A percentile compares a stretch with the other conserved stretches of the same genome.
Evolutionary conservation across 2,329 filamentous ascomycete genomes (phyloP).

Genomic region (Exophiala spinifera): DNA sequence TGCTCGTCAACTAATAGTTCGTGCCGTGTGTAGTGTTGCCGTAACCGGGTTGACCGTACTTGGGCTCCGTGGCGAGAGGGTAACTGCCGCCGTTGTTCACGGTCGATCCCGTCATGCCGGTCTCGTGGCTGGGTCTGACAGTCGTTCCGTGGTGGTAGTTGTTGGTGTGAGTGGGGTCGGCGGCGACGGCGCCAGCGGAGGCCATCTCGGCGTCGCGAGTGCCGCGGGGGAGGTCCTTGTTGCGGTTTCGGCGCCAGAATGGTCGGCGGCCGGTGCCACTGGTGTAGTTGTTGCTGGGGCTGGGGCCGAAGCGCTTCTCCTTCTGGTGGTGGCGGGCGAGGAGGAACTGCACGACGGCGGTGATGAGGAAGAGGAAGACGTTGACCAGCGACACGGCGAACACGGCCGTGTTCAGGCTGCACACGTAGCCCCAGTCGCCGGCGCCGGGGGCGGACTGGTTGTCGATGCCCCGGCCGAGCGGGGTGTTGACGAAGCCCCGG

Average conservation of each 20-base stretch:
- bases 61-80: slow-evolving; percentile 31
- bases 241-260: slow-evolving; percentile 44
- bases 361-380: slow-evolving; percentile 77
- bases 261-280: slow-evolving; percentile 49
- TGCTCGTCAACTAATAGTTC: not conserved
- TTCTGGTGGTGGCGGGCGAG: slow-evolving; percentile 70
- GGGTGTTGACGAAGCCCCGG: slow-evolving; percentile 61
- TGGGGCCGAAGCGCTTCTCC: slow-evolving; percentile 68
- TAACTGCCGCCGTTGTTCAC: slow-evolving; percentile 33
- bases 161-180: slow-evolving; percentile 17
- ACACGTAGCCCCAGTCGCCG: slow-evolving; percentile 57
- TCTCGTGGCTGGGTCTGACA: slow-evolving; percentile 47
- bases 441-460: slow-evolving; percentile 47
- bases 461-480: slow-evolving; percentile 64
- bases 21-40: slow-evolving; percentile 7
- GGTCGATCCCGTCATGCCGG: slow-evolving; percentile 50
- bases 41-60: slow-evolving; percentile 33
- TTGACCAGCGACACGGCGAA: slow-evolving; percentile 76
- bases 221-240: slow-evolving; percentile 12
- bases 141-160: slow-evolving; percentile 43
- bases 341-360: slow-evolving; percentile 64
- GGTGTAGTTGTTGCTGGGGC: slow-evolving; percentile 66
- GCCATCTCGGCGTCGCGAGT: slow-evolving; percentile 47
- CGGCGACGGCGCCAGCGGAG: slow-evolving; percentile 29
- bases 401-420: slow-evolving; percentile 70